Evolutionary conservation across 2,329 filamentous ascomycete species (phyloP).

Genomic region (Sporothrix inflata): DNA sequence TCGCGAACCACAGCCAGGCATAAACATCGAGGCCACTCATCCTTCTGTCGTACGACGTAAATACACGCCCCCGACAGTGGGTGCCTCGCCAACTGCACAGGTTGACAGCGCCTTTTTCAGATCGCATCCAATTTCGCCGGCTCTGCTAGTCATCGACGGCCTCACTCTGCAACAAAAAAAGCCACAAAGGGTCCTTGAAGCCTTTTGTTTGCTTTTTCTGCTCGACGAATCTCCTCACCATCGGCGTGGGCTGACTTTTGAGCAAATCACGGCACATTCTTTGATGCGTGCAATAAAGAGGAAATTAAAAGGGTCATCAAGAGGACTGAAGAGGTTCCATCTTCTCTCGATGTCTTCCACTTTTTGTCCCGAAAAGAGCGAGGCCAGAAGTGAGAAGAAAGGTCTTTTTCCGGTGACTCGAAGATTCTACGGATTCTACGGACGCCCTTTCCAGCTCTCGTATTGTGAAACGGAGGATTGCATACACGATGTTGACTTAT

Average conservation of each 20-base stretch:
- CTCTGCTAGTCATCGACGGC: neutral
- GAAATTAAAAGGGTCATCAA: neutral
- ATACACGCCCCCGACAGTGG: neutral
- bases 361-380: neutral
- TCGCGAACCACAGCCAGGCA: conserved; percentile 1
- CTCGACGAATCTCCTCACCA: neutral
- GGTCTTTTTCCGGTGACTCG: neutral
- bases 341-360: neutral
- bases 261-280: neutral
- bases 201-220: neutral
- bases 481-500: neutral
- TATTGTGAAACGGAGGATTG: conserved; percentile 20
- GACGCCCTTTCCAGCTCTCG: neutral
- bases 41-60: neutral
- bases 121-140: neutral
- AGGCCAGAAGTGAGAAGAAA: neutral
- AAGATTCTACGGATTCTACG: neutral
- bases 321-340: neutral
- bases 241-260: neutral
- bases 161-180: neutral
- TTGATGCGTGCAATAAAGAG: neutral
- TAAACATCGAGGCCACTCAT: neutral
- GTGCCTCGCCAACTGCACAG: neutral
- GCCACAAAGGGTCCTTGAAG: neutral
- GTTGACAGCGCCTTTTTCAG: neutral